A percentile compares a stretch with the other conserved stretches of the same genome.
Evolutionary conservation across 805 yeast species (phyloP).

Genomic region (Diddensiella santjacobensis): DNA sequence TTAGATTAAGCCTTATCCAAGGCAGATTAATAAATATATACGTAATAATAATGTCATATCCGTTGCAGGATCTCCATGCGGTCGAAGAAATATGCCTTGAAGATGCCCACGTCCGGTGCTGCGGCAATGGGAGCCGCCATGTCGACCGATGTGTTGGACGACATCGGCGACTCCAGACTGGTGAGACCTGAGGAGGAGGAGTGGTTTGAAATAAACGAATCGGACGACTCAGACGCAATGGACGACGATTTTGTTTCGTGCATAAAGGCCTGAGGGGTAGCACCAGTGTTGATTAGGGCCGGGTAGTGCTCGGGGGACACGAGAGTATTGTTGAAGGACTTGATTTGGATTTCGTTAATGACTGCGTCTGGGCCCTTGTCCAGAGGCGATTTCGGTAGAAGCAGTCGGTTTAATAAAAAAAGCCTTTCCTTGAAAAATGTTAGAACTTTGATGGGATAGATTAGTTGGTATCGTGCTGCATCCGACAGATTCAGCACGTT

Average conservation of each 20-base stretch:
- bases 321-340: constrained; percentile 25
- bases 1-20: not conserved
- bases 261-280: not conserved
- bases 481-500: not conserved
- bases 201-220: not conserved
- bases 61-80: constrained; percentile 24
- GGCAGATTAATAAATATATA: too few relatives aligned
- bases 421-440: constrained; percentile 31
- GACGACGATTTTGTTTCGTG: not conserved
- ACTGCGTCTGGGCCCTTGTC: constrained; percentile 8
- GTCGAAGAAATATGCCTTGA: constrained; percentile 23
- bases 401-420: constrained; percentile 20
- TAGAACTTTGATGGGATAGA: constrained; percentile 31
- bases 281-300: not conserved
- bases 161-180: constrained; percentile 1
- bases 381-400: constrained; percentile 14
- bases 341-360: constrained; percentile 30
- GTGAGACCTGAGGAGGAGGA: not conserved
- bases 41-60: not conserved
- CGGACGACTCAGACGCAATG: not conserved
- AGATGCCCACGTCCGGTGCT: constrained; percentile 12
- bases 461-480: constrained; percentile 12
- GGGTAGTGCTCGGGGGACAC: constrained; percentile 20
- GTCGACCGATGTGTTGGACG: constrained; percentile 1
- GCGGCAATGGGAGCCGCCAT: not conserved